Evolutionary conservation across 345 rosid genomes (phyloP).

Genomic region (Laguncularia racemosa): DNA sequence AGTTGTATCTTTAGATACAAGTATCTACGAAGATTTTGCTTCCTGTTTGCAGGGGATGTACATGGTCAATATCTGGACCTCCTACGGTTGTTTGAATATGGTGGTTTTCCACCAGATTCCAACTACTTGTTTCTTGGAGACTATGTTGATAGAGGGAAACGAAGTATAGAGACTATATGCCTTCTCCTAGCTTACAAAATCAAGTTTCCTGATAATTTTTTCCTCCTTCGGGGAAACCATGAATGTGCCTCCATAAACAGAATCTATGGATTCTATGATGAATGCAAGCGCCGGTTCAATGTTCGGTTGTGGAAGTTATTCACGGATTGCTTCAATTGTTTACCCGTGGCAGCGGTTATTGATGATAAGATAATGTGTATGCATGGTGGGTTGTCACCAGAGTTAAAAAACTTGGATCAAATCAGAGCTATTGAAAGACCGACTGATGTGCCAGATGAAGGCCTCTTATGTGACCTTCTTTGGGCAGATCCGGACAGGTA

Average conservation of each 20-base stretch:
- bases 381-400: conserved; percentile 43
- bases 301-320: conserved; percentile 46
- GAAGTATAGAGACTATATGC: conserved; percentile 41
- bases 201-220: conserved; percentile 42
- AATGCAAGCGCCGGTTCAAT: conserved; percentile 47
- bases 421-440: conserved; percentile 35
- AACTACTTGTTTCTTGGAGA: conserved; percentile 47
- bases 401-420: conserved; percentile 30
- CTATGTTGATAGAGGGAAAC: conserved; percentile 51
- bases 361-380: conserved; percentile 39
- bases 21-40: neutral
- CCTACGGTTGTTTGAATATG: conserved; percentile 33
- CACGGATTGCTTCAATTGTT: conserved; percentile 46
- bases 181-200: conserved; percentile 42
- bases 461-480: conserved; percentile 41
- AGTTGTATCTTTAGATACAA: too few relatives aligned
- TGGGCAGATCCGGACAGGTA: conserved; percentile 46
- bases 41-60: conserved; percentile 28
- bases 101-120: conserved; percentile 41
- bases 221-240: conserved; percentile 46
- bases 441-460: conserved; percentile 35
- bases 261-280: conserved; percentile 48
- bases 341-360: conserved; percentile 35
- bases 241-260: conserved; percentile 51
- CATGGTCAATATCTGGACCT: conserved; percentile 47